A percentile compares a stretch with the other conserved stretches of the same genome.
phyloP scores from a whole-genome alignment of 2,329 filamentous ascomycete species.

The Hortaea werneckii region DNA sequence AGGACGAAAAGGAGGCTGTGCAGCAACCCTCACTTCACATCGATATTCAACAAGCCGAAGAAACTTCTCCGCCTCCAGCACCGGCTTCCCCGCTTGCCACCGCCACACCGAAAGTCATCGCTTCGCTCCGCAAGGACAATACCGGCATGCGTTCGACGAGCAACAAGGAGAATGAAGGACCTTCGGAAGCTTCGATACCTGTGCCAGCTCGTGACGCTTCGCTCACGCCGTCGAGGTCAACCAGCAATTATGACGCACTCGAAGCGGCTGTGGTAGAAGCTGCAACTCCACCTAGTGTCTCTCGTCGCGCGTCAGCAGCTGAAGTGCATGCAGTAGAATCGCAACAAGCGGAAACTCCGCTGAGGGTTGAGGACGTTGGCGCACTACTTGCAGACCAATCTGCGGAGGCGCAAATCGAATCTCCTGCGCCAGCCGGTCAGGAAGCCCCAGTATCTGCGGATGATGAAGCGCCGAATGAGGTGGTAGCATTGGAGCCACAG shows the following conservation, averaged over 20 bases:
- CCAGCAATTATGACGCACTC: constrained; percentile 14
- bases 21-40: background rate
- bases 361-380: too few species aligned
- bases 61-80: constrained; percentile 4
- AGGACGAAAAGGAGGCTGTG: background rate
- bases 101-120: constrained; percentile 15
- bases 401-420: too few species aligned
- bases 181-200: constrained; percentile 3
- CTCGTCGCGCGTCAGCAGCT: constrained; percentile 1
- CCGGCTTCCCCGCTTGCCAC: constrained; percentile 12
- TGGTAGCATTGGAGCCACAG: too few species aligned
- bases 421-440: too few species aligned
- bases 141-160: constrained; percentile 19
- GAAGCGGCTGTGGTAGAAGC: constrained; percentile 16
- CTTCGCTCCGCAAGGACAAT: constrained; percentile 14
- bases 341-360: too few species aligned
- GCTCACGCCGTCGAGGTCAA: background rate
- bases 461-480: too few species aligned
- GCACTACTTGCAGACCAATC: too few species aligned
- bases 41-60: background rate
- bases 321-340: background rate
- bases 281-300: constrained; percentile 2
- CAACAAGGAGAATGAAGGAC: constrained; percentile 25
- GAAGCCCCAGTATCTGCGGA: too few species aligned
- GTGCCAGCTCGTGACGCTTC: background rate